phyloP scores from a whole-genome alignment of 768 basidiomycete species.

The Sarcodon aspratus region DNA sequence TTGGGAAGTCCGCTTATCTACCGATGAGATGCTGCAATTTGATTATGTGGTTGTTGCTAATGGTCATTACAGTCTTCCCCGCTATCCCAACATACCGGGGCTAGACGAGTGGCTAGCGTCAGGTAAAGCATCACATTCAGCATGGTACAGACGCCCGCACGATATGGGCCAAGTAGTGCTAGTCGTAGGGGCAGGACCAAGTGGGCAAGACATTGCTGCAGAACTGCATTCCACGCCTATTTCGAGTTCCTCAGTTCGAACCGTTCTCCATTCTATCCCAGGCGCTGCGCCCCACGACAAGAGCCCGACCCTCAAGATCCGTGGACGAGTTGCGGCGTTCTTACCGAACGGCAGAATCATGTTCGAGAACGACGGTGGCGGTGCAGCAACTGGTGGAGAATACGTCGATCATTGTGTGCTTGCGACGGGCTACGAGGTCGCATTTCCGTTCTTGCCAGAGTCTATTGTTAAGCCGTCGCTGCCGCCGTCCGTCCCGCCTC shows the following conservation, averaged over 20 bases:
- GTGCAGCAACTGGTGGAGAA: conserved; percentile 25
- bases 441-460: conserved; percentile 49
- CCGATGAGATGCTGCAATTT: conserved; percentile 25
- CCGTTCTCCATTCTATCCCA: conserved; percentile 38
- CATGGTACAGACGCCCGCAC: conserved; percentile 50
- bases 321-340: conserved; percentile 30
- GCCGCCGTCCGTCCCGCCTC: conserved; percentile 32
- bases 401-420: conserved; percentile 54
- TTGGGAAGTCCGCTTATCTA: conserved; percentile 39
- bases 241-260: conserved; percentile 28
- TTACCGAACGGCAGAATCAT: conserved; percentile 28
- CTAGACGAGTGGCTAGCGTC: conserved; percentile 42
- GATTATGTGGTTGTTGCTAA: conserved; percentile 68
- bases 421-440: conserved; percentile 65
- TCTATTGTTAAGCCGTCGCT: conserved; percentile 21
- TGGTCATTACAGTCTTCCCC: conserved; percentile 61
- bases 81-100: conserved; percentile 50
- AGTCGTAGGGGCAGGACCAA: conserved; percentile 43
- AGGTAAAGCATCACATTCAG: conserved; percentile 50
- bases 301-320: conserved; percentile 13
- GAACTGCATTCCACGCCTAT: conserved; percentile 31
- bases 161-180: conserved; percentile 27
- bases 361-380: conserved; percentile 40
- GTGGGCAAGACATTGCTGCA: conserved; percentile 53
- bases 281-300: conserved; percentile 8